Conservation (phyloP, 1,284 basidiomycete species). For the Leccinum solheimii region DNA sequence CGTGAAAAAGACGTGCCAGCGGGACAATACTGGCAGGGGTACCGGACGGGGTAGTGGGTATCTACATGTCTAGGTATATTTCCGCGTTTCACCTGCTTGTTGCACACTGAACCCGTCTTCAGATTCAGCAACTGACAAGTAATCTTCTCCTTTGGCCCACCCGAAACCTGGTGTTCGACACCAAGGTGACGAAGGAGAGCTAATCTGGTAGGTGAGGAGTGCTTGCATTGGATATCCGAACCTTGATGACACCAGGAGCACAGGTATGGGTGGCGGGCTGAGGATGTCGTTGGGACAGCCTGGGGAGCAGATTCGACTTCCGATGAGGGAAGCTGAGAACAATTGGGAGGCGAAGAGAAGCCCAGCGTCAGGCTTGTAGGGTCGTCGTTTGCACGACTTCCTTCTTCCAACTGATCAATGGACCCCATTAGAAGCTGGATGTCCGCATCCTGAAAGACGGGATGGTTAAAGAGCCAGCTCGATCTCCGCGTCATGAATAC, state of each 20-base stretch:
- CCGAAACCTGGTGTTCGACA: conserved; percentile 10
- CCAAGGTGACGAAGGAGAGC: conserved; percentile 23
- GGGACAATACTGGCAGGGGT: conserved; percentile 15
- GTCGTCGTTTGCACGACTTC: not conserved
- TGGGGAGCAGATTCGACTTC: not conserved
- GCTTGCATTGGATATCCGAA: not conserved
- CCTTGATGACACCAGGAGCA: conserved; percentile 15
- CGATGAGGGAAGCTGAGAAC: not conserved
- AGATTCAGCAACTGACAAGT: conserved; percentile 16
- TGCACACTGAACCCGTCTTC: conserved; percentile 13
- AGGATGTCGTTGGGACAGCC: not conserved
- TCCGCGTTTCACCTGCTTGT: conserved; percentile 6
- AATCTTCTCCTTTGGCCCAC: conserved; percentile 1
- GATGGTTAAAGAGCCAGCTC: not conserved
- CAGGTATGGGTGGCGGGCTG: not conserved
- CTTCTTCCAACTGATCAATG: not conserved
- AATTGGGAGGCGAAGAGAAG: not conserved
- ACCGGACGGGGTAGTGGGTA: conserved; percentile 21
- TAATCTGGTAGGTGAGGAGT: not conserved
- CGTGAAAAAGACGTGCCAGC: conserved; percentile 24
- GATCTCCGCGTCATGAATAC: not conserved
- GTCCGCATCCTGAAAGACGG: not conserved
- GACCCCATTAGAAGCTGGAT: not conserved
- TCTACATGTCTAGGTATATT: conserved; percentile 23
- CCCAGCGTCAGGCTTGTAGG: not conserved